A percentile compares a stretch with the other conserved stretches of the same genome.
These are phyloP conservation scores for Trichoderma virens DNA, from an alignment of 495 filamentous ascomycete genomes.

Conservation along the genomic window DNA sequence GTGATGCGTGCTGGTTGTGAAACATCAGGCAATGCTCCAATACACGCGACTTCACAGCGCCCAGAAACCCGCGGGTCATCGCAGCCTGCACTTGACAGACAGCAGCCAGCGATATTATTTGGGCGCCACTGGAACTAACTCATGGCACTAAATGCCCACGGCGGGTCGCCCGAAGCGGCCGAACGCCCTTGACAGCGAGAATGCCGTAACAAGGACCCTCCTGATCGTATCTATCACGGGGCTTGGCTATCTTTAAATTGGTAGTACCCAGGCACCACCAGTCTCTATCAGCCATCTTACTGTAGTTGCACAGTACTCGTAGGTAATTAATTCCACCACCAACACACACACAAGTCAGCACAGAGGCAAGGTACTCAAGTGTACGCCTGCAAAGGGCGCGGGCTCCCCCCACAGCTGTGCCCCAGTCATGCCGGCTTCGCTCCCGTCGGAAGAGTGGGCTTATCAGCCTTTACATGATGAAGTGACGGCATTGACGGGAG, in stretches of 20 bases:
- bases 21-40: no score
- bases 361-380: not conserved
- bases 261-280: no score
- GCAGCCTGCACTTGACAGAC: not conserved
- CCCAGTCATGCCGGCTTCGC: not conserved
- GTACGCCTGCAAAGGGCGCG: not conserved
- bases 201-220: not conserved
- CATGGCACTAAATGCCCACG: not conserved
- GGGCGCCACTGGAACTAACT: no score
- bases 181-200: slow-evolving; percentile 6
- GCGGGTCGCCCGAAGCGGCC: not conserved
- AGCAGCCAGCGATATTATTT: no score
- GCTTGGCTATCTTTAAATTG: no score
- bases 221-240: no score
- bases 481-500: not conserved
- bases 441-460: slow-evolving; percentile 5
- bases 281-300: no score
- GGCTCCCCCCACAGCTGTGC: not conserved
- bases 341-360: no score
- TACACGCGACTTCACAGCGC: not conserved
- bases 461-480: slow-evolving; percentile 5
- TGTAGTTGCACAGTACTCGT: no score
- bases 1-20: no score
- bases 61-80: not conserved
- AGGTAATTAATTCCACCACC: no score